A percentile compares a stretch with the other conserved stretches of the same genome.
Conservation (phyloP, 2,329 filamentous ascomycete species). For the Epicoccum sorghinum region DNA sequence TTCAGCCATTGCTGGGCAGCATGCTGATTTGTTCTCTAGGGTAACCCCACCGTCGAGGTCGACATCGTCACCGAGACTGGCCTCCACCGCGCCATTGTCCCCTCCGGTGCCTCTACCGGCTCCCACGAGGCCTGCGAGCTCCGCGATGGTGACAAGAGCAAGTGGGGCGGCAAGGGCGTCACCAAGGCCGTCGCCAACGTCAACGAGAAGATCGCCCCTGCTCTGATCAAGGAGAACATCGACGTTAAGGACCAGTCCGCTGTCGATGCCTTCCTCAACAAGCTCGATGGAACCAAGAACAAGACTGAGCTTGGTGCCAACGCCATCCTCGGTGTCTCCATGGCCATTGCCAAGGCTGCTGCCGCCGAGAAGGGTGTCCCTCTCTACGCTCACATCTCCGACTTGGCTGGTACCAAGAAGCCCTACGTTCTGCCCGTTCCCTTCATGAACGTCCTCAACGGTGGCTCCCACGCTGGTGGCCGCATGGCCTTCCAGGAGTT, state of each 20-base stretch:
- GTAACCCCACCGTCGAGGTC: slow-evolving; percentile 98
- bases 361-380: slow-evolving; percentile 62
- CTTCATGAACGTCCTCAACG: slow-evolving; percentile 63
- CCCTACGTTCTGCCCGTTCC: slow-evolving; percentile 63
- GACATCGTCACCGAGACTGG: slow-evolving; percentile 96
- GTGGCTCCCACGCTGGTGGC: slow-evolving; percentile 94
- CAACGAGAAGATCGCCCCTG: slow-evolving; percentile 61
- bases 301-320: slow-evolving; percentile 66
- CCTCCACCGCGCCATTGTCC: slow-evolving; percentile 96
- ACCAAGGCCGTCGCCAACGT: slow-evolving; percentile 63
- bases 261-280: slow-evolving; percentile 59
- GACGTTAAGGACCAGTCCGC: slow-evolving; percentile 62
- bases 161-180: slow-evolving; percentile 63
- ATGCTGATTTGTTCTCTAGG: slow-evolving; percentile 39
- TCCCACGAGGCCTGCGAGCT: slow-evolving; percentile 61
- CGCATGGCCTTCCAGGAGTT: slow-evolving; percentile 70
- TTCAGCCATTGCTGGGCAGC: neutral
- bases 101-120: slow-evolving; percentile 88
- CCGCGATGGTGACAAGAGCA: slow-evolving; percentile 59
- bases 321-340: slow-evolving; percentile 65
- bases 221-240: slow-evolving; percentile 59
- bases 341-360: slow-evolving; percentile 64
- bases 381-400: slow-evolving; percentile 64
- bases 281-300: slow-evolving; percentile 63
- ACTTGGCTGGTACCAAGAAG: slow-evolving; percentile 59